Base-by-base conservation (phyloP, 2,329 filamentous ascomycete species). In the Colletotrichum costaricense region DNA sequence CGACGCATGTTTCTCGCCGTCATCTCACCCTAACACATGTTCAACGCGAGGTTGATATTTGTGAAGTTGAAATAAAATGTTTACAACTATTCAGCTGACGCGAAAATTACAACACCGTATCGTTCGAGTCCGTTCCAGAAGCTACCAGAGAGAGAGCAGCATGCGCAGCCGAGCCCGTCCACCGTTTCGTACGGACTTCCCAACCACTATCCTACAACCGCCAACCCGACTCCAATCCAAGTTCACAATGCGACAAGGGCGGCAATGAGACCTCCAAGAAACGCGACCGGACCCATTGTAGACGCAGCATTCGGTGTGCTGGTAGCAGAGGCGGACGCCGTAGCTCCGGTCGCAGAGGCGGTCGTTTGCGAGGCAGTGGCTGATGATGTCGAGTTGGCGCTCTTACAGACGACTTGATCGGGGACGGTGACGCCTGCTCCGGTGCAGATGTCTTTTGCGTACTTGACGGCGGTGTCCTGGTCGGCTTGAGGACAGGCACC, bases 401-500 rank as follows among this genome's bases (percentile, higher is more conserved):
- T 74, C 62, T 80, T 79, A 80, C 84, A 86, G 60, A 78, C 78
- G 55, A 86, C 81, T 75, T 80, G 69, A 68, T 79, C 76, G 46
- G 84, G 84, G 5, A 84, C 78, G 12, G 73, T 14, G 60, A 85
- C 82, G 60, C 80, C 80, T 49, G 77, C 76, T 57, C 79, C 77
- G 52, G 78, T 80, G 82, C 84, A 86, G 72, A 86, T 80, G 75
- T 80, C 74, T 59, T 78, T 76, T 64, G 84, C 84, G 75, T 79
- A 85, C 56, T 77, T 66, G 73, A 86, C 80, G 62, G 84, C 82
- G 1, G 75, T 72, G 1, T 78, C 72, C 74, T 83, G 81, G 49
- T 82, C 82, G 5, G 75, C 63, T 11, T 74, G 55, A 75, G 79
- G 76, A 78, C 84, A 86, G 57, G 74, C 75, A 42, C 78, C 76